These are phyloP conservation scores for Fusarium bactridioides DNA, from an alignment of 2,329 filamentous ascomycete genomes.

Conservation along the genomic window DNA sequence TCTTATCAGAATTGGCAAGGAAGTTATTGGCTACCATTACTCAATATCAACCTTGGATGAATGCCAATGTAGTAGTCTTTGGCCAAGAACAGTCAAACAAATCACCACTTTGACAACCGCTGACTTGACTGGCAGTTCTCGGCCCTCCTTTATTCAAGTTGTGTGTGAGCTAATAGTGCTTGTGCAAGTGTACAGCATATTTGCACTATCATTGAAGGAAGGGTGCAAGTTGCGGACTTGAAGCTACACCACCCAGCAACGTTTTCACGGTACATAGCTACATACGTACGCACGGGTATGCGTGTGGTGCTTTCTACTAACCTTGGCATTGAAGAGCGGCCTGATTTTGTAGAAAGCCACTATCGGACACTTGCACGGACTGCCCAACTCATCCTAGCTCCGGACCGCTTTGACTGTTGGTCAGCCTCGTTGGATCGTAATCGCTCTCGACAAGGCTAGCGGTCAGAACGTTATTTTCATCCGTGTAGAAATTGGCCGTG, in stretches of 20 bases:
- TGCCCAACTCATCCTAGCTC: conserved; percentile 22
- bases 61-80: neutral
- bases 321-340: conserved; percentile 30
- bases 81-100: neutral
- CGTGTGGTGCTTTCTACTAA: conserved; percentile 7
- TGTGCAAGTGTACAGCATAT: neutral
- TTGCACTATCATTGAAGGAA: neutral
- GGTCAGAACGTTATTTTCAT: neutral
- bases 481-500: neutral
- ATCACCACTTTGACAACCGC: neutral
- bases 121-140: neutral
- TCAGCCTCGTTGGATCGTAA: conserved; percentile 20
- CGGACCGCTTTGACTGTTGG: conserved; percentile 9
- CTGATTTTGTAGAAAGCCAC: conserved; percentile 36
- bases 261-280: conserved; percentile 15
- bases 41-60: neutral
- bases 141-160: neutral
- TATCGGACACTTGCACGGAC: conserved; percentile 18
- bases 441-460: conserved; percentile 19
- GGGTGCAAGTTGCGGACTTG: conserved; percentile 26
- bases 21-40: neutral
- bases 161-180: neutral
- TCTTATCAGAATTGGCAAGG: neutral
- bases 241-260: conserved; percentile 35
- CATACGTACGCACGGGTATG: neutral